Evolutionary conservation across 2,329 filamentous ascomycete genomes (phyloP).

Genomic region (Cordyceps farinosa): DNA sequence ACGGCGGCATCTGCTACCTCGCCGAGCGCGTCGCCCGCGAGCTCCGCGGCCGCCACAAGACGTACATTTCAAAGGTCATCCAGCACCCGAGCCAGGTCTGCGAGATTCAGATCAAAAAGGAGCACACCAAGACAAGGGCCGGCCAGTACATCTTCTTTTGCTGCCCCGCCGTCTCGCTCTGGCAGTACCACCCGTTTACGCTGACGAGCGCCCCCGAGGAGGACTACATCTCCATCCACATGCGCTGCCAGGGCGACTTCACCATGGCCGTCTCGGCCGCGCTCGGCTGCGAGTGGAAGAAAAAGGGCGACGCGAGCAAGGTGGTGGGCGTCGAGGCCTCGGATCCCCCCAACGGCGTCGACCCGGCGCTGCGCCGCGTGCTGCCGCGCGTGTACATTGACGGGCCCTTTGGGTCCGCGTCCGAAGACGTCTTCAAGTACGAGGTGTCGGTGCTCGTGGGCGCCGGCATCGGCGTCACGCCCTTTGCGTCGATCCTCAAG

Average conservation of each 20-base stretch:
- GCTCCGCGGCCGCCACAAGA: constrained; percentile 75
- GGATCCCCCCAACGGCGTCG: constrained; percentile 53
- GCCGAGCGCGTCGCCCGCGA: constrained; percentile 76
- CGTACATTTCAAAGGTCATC: constrained; percentile 83
- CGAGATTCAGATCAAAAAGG: constrained; percentile 91
- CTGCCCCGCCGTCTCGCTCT: constrained; percentile 80
- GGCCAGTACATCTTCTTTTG: constrained; percentile 89
- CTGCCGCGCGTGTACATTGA: constrained; percentile 79
- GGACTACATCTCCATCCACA: constrained; percentile 84
- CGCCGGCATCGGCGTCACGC: constrained; percentile 81
- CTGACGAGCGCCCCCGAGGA: constrained; percentile 84
- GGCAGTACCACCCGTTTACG: constrained; percentile 87
- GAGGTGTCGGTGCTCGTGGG: constrained; percentile 76
- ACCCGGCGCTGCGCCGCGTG: constrained; percentile 68
- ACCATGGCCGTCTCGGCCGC: constrained; percentile 66
- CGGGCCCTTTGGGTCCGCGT: constrained; percentile 80
- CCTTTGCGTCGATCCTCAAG: constrained; percentile 82
- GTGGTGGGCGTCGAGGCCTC: constrained; percentile 63
- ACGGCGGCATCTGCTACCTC: constrained; percentile 75
- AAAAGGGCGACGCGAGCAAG: constrained; percentile 52
- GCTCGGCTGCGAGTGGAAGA: constrained; percentile 72
- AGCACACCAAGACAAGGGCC: constrained; percentile 74
- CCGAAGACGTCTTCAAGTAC: constrained; percentile 87
- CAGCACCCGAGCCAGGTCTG: constrained; percentile 86
- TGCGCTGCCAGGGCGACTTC: constrained; percentile 80